Conservation (phyloP, 164 flowering plant species). For the Vitis rotundifolia region DNA sequence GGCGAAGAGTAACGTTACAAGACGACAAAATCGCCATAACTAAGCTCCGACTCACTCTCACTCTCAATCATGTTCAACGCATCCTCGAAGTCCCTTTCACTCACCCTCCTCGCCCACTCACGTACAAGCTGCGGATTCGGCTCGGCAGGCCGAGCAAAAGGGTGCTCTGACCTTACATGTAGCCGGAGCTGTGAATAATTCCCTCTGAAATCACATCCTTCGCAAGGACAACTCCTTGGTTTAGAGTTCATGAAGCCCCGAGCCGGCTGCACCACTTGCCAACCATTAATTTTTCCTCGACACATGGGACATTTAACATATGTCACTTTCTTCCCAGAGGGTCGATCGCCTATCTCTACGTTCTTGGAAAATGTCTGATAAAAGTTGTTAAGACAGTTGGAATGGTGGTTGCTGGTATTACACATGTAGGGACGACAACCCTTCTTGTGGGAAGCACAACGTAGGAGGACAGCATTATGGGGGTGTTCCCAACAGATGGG, state of each 20-base stretch:
- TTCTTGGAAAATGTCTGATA: not conserved
- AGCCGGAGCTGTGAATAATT: slow-evolving; percentile 29
- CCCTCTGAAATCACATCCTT: slow-evolving; percentile 27
- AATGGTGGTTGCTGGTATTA: slow-evolving; percentile 29
- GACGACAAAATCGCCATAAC: no score
- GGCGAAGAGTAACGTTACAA: no score
- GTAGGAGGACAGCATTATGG: slow-evolving; percentile 38
- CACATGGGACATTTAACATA: slow-evolving; percentile 28
- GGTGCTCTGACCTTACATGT: slow-evolving; percentile 34
- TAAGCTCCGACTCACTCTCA: no score
- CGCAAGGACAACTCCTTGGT: slow-evolving; percentile 29
- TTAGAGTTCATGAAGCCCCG: slow-evolving; percentile 30
- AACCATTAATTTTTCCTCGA: slow-evolving; percentile 28
- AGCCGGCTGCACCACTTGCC: slow-evolving; percentile 24
- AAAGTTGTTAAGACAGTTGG: slow-evolving; percentile 29
- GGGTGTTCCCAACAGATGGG: slow-evolving; percentile 42
- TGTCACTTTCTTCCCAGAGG: not conserved
- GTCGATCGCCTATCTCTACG: not conserved
- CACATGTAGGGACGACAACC: slow-evolving; percentile 41
- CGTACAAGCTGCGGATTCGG: slow-evolving; percentile 20
- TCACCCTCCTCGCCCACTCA: slow-evolving; percentile 25
- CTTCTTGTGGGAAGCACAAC: slow-evolving; percentile 27
- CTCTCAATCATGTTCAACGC: no score
- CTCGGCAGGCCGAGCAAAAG: slow-evolving; percentile 23
- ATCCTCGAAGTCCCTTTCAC: slow-evolving; percentile 18